Evolutionary conservation across 1,284 basidiomycete species (phyloP).

Genomic region (Austropuccinia psidii): DNA sequence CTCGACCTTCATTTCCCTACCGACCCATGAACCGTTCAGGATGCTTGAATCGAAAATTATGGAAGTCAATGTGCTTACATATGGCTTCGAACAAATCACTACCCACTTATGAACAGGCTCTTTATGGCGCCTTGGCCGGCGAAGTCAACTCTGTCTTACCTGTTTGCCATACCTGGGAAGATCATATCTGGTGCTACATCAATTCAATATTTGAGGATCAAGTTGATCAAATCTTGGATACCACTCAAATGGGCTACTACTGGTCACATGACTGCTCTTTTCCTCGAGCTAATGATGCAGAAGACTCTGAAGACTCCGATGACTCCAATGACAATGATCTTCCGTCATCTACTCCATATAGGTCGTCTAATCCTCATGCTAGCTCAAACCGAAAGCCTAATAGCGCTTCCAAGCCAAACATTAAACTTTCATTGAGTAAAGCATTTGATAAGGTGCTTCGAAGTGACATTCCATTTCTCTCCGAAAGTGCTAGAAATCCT

Average conservation of each 20-base stretch:
- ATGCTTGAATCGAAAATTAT: constrained; percentile 57
- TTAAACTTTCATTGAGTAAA: constrained; percentile 29
- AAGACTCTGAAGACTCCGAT: too few relatives aligned
- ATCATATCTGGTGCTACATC: constrained; percentile 86
- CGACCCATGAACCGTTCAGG: constrained; percentile 31
- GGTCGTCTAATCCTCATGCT: too few relatives aligned
- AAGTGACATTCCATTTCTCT: constrained; percentile 35
- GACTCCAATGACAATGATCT: too few relatives aligned
- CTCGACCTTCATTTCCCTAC: constrained; percentile 39
- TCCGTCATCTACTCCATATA: too few relatives aligned
- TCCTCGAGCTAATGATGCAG: too few relatives aligned
- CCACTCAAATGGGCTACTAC: constrained; percentile 27
- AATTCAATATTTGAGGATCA: constrained; percentile 76
- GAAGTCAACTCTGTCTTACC: constrained; percentile 66
- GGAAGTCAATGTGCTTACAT: constrained; percentile 74
- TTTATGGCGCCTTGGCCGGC: constrained; percentile 82
- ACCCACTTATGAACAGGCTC: constrained; percentile 65
- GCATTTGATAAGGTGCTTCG: constrained; percentile 20
- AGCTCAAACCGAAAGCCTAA: too few relatives aligned
- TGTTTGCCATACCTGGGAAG: constrained; percentile 83
- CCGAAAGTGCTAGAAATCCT: constrained; percentile 62
- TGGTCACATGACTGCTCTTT: constrained; percentile 36
- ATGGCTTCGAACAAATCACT: constrained; percentile 65
- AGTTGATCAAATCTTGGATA: constrained; percentile 53
- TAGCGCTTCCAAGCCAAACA: not conserved